Base-by-base conservation (phyloP, 768 basidiomycete genomes). In the Pisolithus microcarpus region DNA sequence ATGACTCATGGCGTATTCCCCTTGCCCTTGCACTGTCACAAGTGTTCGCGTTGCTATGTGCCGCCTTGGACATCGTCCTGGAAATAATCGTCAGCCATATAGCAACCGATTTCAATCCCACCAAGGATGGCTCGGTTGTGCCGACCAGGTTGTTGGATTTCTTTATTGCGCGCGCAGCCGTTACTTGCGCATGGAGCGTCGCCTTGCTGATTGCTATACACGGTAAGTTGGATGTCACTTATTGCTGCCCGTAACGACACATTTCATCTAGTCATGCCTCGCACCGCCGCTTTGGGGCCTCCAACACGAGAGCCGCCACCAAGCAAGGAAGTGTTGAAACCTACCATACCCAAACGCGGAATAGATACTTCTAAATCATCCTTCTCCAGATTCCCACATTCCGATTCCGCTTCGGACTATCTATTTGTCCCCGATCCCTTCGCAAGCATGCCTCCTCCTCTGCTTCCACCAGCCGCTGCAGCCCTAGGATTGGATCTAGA, bases 381-480 rank as follows among this genome's bases (percentile, higher is more conserved):
- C 1, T 31, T 63, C 38, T 55, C 60, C 21, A 56, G 56, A 7
- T 54, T 57, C 26, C 56, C 54, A 50, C 58, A 60, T 40, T 46
- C 53, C 16, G 65, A 67, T 54, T 60, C 65, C 37, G 21, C 58
- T 0, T 55, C 65, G 19, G 66, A 67, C 54, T 67, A 69, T 39
- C 63, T 69, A 49, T 67, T 65, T 9, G 51, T 67, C 55, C 63
- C 64, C 44, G 66, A 67, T 48, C 66, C 66, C 18, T 67, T 67
- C 4, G 66, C 66, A 15, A 68, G 67, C 18, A 60, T 53, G 0
- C 55, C 55, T 1, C 65, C 65, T 16, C 65, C 65, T 1, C 53
- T 38, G 11, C 63, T 55, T n/a, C 67, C 65, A 7, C 65, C 67
- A 3, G 63, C 64, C 34, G 48, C 63, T 9, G 63, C 63, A n/a